Conservation (phyloP, 2,329 filamentous ascomycete genomes). For the Aspergillus arachidicola region DNA sequence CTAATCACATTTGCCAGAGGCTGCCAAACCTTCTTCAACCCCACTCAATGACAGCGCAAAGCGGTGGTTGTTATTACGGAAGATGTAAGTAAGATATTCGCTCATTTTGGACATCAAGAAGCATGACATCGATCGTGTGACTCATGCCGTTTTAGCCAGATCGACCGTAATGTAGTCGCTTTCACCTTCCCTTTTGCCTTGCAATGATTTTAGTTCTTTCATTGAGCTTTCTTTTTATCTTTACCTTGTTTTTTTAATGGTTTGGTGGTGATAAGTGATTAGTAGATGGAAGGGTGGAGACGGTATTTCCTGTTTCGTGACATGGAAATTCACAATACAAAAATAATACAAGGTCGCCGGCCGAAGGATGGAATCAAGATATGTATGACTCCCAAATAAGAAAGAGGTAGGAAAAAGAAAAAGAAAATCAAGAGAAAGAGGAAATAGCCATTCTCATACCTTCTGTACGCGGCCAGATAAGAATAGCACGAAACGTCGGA, state of each 20-base stretch:
- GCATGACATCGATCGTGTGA: conserved; percentile 26
- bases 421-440: background rate
- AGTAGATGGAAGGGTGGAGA: background rate
- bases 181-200: background rate
- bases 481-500: conserved; percentile 10
- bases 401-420: background rate
- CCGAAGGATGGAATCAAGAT: background rate
- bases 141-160: conserved; percentile 7
- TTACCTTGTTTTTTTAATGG: no score
- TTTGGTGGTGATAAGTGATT: no score
- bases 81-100: conserved; percentile 5
- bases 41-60: background rate
- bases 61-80: conserved; percentile 1
- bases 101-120: background rate
- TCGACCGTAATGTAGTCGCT: background rate
- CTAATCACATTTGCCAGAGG: conserved; percentile 16
- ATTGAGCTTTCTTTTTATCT: background rate
- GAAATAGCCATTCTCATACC: conserved; percentile 1
- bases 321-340: background rate
- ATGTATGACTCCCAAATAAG: background rate
- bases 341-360: background rate
- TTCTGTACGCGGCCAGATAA: conserved; percentile 3
- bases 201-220: background rate
- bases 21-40: conserved; percentile 8
- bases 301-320: background rate